phyloP scores from a whole-genome alignment of 768 basidiomycete genomes.

The Macrolepiota fuliginosa region DNA sequence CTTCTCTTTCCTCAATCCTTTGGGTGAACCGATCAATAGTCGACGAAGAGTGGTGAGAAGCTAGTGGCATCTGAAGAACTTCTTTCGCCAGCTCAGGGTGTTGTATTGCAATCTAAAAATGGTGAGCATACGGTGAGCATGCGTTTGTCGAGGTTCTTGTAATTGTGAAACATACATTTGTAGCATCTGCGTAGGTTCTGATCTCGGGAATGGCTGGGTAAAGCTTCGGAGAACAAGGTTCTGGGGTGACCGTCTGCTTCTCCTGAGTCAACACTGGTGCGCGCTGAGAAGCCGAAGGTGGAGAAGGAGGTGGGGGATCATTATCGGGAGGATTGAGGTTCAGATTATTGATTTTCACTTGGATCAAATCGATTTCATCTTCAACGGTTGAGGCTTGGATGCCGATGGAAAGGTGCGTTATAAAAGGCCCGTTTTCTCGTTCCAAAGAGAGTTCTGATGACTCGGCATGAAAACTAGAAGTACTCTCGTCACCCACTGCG shows the following conservation, averaged over 20 bases:
- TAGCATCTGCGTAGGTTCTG: slow-evolving; percentile 37
- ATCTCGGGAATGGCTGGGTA: slow-evolving; percentile 19
- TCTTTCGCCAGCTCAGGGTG: slow-evolving; percentile 31
- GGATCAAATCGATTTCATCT: background rate
- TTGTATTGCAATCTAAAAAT: slow-evolving; percentile 28
- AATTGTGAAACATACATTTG: slow-evolving; percentile 31
- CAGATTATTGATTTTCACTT: background rate
- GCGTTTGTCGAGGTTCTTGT: background rate
- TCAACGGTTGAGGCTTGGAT: background rate
- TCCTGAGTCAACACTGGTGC: background rate
- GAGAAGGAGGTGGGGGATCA: background rate
- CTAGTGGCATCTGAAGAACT: slow-evolving; percentile 30
- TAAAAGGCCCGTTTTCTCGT: background rate
- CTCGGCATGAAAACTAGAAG: background rate
- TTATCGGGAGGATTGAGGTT: background rate
- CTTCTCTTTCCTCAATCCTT: background rate
- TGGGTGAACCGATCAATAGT: background rate
- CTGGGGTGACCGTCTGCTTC: background rate
- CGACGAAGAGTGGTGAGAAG: slow-evolving; percentile 9
- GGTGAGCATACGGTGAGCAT: background rate
- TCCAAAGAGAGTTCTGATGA: background rate
- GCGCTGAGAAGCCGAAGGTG: background rate
- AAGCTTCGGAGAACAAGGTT: background rate
- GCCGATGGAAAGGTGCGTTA: background rate
- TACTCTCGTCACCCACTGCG: background rate